Conservation (phyloP, 2,329 filamentous ascomycete species). For the Xylariaceae sp. region DNA sequence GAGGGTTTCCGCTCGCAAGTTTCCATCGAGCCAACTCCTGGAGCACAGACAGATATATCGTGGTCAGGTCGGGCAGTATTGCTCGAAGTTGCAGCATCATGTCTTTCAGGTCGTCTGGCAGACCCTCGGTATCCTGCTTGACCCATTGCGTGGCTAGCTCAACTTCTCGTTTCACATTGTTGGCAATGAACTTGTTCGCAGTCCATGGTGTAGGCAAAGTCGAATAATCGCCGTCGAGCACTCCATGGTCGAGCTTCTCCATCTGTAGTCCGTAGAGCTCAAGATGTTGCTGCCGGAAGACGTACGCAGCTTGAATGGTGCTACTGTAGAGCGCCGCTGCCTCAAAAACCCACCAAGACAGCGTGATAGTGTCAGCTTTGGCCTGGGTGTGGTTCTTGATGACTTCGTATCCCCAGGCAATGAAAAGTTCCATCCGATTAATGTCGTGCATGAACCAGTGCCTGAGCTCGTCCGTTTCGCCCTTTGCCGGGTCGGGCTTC, state of each 20-base stretch:
- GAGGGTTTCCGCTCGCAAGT: constrained; percentile 40
- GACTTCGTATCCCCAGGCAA: constrained; percentile 73
- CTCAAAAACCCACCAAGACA: constrained; percentile 59
- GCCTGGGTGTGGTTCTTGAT: constrained; percentile 68
- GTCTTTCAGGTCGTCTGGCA: constrained; percentile 31
- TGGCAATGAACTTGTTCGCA: constrained; percentile 58
- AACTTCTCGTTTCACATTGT: constrained; percentile 55
- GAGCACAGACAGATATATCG: constrained; percentile 50
- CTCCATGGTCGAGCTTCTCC: constrained; percentile 61
- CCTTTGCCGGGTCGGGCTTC: constrained; percentile 55
- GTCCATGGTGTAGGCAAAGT: constrained; percentile 82
- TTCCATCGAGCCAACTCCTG: constrained; percentile 50
- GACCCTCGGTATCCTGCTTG: constrained; percentile 38
- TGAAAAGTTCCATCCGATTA: constrained; percentile 64
- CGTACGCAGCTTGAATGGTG: constrained; percentile 60
- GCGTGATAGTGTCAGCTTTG: constrained; percentile 47
- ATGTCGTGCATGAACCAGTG: constrained; percentile 81
- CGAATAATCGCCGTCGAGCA: constrained; percentile 59
- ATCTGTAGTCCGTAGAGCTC: constrained; percentile 65
- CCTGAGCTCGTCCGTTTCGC: constrained; percentile 74
- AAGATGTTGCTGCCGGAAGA: constrained; percentile 67
- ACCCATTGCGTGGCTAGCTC: constrained; percentile 55
- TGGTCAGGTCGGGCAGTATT: constrained; percentile 47
- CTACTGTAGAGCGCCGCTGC: constrained; percentile 62
- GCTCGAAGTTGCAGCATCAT: constrained; percentile 44